phyloP scores from a whole-genome alignment of 2,329 filamentous ascomycete species.

The Fonsecaea erecta region DNA sequence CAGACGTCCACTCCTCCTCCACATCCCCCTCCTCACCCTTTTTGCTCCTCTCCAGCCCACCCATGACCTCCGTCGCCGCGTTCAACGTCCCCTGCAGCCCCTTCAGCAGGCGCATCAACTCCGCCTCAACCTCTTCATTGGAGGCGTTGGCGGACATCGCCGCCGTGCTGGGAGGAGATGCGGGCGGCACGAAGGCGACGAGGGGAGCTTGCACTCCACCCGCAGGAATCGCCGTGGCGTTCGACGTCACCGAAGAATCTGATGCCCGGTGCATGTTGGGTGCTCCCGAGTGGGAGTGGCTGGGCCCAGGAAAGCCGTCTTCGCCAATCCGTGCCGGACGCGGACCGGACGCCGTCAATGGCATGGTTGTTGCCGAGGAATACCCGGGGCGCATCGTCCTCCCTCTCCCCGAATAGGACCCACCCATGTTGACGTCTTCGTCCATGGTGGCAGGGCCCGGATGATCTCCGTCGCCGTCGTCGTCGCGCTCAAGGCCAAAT shows the following conservation, averaged over 20 bases:
- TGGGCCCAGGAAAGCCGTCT: constrained; percentile 27
- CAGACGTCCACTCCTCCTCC: constrained; percentile 30
- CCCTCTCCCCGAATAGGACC: constrained; percentile 33
- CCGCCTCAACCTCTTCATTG: constrained; percentile 44
- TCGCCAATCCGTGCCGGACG: constrained; percentile 26
- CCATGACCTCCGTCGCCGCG: constrained; percentile 44
- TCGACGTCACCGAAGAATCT: constrained; percentile 11
- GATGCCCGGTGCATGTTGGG: constrained; percentile 16
- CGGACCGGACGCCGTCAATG: constrained; percentile 27
- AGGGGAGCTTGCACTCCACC: constrained; percentile 14
- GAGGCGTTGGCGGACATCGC: constrained; percentile 47
- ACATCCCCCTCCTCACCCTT: constrained; percentile 25
- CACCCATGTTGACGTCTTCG: constrained; percentile 27
- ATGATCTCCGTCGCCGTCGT: constrained; percentile 26
- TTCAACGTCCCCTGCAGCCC: constrained; percentile 47
- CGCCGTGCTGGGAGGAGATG: constrained; percentile 46
- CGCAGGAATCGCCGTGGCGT: constrained; percentile 18
- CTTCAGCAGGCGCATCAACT: constrained; percentile 49
- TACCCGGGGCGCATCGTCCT: constrained; percentile 32
- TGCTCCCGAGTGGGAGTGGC: constrained; percentile 15
- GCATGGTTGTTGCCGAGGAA: constrained; percentile 17
- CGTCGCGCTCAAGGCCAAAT: constrained; percentile 34
- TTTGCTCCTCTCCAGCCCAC: constrained; percentile 29
- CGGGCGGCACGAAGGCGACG: constrained; percentile 45
- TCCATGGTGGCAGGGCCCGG: constrained; percentile 35